These are phyloP conservation scores for Rhamnella rubrinervis DNA, from an alignment of 331 rosid species.

Conservation along the genomic window DNA sequence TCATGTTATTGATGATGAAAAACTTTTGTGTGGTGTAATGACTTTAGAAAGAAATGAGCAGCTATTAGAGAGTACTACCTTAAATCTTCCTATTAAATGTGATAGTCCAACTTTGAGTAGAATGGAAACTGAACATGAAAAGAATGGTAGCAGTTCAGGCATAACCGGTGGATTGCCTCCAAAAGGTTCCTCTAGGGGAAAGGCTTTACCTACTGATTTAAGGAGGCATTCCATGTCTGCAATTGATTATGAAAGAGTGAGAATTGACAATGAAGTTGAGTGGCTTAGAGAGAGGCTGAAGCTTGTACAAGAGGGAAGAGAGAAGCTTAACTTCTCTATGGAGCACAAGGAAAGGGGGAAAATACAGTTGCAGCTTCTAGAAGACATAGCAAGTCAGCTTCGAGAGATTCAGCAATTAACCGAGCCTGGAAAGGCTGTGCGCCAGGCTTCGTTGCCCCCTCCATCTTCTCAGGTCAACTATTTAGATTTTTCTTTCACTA, in stretches of 20 bases:
- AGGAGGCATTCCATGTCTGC: conserved; percentile 52
- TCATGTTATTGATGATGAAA: conserved; percentile 36
- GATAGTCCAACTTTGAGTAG: conserved; percentile 17
- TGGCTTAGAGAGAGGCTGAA: conserved; percentile 49
- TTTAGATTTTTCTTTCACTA: background rate
- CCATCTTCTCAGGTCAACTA: conserved; percentile 38
- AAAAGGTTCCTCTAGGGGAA: conserved; percentile 20
- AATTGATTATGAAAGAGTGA: conserved; percentile 45
- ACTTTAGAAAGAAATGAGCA: conserved; percentile 23
- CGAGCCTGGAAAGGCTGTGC: conserved; percentile 32
- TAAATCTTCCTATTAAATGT: conserved; percentile 6
- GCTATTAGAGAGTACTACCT: conserved; percentile 9
- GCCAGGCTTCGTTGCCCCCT: conserved; percentile 44
- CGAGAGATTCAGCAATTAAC: conserved; percentile 36
- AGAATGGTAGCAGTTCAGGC: conserved; percentile 31
- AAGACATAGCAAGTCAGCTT: conserved; percentile 40
- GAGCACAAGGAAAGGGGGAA: conserved; percentile 36
- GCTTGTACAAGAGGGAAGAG: conserved; percentile 50
- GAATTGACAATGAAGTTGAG: conserved; percentile 51
- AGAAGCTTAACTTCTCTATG: conserved; percentile 39
- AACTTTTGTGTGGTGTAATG: background rate
- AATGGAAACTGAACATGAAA: conserved; percentile 19
- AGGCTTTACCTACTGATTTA: conserved; percentile 18
- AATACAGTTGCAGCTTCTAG: conserved; percentile 37
- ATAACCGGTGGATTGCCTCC: conserved; percentile 28